phyloP scores from a whole-genome alignment of 2,329 filamentous ascomycete species.

The Fusarium marasasianum region DNA sequence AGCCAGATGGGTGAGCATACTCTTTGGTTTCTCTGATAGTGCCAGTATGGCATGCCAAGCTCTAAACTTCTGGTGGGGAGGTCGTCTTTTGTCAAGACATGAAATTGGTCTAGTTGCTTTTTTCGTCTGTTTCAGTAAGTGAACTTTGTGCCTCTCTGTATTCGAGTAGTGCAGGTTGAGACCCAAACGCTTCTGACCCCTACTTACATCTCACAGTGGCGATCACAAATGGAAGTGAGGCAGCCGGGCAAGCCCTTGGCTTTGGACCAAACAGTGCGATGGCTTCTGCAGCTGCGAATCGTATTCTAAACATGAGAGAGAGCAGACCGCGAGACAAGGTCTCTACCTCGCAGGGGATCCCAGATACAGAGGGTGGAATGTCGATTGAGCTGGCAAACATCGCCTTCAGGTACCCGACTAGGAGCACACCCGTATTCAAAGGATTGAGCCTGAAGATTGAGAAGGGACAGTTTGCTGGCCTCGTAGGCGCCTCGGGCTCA shows the following conservation, averaged over 20 bases:
- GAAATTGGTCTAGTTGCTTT: slow-evolving; percentile 60
- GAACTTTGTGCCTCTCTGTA: background rate
- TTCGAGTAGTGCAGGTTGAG: background rate
- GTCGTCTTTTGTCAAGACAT: slow-evolving; percentile 61
- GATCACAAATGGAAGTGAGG: slow-evolving; percentile 70
- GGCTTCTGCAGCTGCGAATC: slow-evolving; percentile 66
- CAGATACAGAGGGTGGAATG: slow-evolving; percentile 59
- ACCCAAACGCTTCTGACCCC: background rate
- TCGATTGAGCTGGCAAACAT: slow-evolving; percentile 66
- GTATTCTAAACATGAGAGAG: slow-evolving; percentile 64
- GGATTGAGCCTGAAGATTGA: slow-evolving; percentile 71
- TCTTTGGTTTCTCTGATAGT: slow-evolving; percentile 77
- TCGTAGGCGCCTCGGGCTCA: slow-evolving; percentile 76
- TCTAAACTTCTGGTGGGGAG: slow-evolving; percentile 74
- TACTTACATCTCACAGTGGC: slow-evolving; percentile 52
- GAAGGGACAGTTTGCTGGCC: slow-evolving; percentile 74
- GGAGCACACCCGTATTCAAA: slow-evolving; percentile 65
- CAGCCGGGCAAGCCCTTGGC: slow-evolving; percentile 57
- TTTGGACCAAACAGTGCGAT: slow-evolving; percentile 73
- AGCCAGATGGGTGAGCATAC: slow-evolving; percentile 67
- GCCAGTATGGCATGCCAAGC: slow-evolving; percentile 71
- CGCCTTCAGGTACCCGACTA: slow-evolving; percentile 69
- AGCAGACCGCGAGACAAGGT: slow-evolving; percentile 50
- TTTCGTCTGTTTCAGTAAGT: slow-evolving; percentile 64
- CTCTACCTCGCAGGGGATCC: slow-evolving; percentile 49